Percentiles rank a stretch among this genome's conserved stretches.
Evolutionary conservation across 2,329 filamentous ascomycete species (phyloP).

Genomic region (Fusarium abutilonis): DNA sequence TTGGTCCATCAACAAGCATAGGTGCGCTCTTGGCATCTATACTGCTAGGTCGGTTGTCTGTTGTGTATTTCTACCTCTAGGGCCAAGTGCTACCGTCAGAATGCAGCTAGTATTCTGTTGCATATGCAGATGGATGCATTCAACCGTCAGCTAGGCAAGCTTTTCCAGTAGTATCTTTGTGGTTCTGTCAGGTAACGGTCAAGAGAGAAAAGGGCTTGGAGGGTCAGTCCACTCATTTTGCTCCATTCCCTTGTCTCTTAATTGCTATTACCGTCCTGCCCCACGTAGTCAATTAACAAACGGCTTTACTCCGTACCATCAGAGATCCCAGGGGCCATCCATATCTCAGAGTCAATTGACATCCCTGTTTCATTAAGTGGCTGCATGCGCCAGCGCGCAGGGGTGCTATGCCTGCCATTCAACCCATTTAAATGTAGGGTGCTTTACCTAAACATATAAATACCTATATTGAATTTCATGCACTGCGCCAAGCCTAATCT

Average conservation of each 20-base stretch:
- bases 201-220: not conserved
- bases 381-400: slow-evolving; percentile 45
- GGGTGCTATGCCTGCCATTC: slow-evolving; percentile 46
- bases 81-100: not conserved
- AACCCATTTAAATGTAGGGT: slow-evolving; percentile 39
- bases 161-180: slow-evolving; percentile 13
- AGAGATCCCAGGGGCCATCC: slow-evolving; percentile 37
- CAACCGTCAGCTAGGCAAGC: slow-evolving; percentile 4
- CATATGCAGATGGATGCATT: slow-evolving; percentile 29
- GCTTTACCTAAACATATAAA: slow-evolving; percentile 31
- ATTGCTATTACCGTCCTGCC: slow-evolving; percentile 17
- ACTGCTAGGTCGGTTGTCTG: no score
- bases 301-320: slow-evolving; percentile 28
- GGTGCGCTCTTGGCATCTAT: no score
- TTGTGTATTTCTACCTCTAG: no score
- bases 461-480: slow-evolving; percentile 13
- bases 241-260: slow-evolving; percentile 25
- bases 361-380: slow-evolving; percentile 48
- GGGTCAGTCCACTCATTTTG: slow-evolving; percentile 12
- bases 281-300: slow-evolving; percentile 39
- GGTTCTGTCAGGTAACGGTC: not conserved
- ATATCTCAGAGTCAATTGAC: slow-evolving; percentile 33
- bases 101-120: slow-evolving; percentile 29
- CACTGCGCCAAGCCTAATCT: slow-evolving; percentile 44
- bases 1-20: slow-evolving; percentile 11